These are phyloP conservation scores for Chaetomium olivaceum DNA, from an alignment of 2,329 filamentous ascomycete genomes.

Conservation along the genomic window DNA sequence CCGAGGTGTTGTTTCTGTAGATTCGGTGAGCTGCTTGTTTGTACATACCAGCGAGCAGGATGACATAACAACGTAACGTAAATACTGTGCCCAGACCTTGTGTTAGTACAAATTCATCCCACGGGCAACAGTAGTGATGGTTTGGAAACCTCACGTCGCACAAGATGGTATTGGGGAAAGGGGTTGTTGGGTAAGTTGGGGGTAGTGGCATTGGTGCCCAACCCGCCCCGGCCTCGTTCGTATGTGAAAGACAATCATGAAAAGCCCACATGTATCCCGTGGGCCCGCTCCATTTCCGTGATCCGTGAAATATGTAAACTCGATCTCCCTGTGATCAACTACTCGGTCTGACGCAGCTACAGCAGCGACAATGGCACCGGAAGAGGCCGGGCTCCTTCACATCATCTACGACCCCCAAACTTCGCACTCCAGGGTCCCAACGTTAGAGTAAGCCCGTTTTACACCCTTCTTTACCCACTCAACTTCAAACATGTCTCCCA, in stretches of 20 bases:
- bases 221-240: neutral
- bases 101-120: too few species aligned
- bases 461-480: neutral
- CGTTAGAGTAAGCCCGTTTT: neutral
- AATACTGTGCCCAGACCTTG: too few species aligned
- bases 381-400: neutral
- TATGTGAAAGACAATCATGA: neutral
- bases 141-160: too few species aligned
- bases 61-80: too few species aligned
- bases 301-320: too few species aligned
- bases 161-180: too few species aligned
- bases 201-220: neutral
- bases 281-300: too few species aligned
- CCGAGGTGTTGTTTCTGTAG: slow-evolving; percentile 13
- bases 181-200: neutral
- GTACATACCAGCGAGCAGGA: neutral
- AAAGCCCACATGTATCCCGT: neutral
- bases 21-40: neutral
- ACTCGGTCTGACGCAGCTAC: neutral
- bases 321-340: neutral
- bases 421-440: neutral
- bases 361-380: neutral
- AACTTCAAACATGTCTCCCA: neutral
- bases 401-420: neutral
- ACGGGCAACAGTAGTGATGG: too few species aligned